Percentiles rank a stretch among this genome's conserved stretches.
These are phyloP conservation scores for Eudorina sp. DNA, from an alignment of 139 green algal genomes.

Conservation along the genomic window DNA sequence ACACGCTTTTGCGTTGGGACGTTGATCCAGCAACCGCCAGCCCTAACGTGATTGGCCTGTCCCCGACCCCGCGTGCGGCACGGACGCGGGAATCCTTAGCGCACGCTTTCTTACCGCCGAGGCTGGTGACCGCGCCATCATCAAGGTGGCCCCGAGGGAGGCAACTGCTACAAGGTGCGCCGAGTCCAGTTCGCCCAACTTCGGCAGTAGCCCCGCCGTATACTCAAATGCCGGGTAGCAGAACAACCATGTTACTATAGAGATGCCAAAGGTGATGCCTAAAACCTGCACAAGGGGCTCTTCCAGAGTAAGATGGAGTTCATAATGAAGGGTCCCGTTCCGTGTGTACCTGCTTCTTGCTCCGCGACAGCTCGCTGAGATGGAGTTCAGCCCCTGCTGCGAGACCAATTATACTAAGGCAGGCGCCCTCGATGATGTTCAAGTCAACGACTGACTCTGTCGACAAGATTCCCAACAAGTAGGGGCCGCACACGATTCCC, in stretches of 20 bases:
- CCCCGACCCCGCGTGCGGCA: no score
- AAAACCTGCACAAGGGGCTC: slow-evolving; percentile 70
- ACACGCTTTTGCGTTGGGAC: no score
- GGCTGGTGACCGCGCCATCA: slow-evolving; percentile 88
- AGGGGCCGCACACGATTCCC: slow-evolving; percentile 79
- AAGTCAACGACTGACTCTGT: slow-evolving; percentile 65
- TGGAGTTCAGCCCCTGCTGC: slow-evolving; percentile 86
- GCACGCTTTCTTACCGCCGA: slow-evolving; percentile 83
- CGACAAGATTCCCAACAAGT: slow-evolving; percentile 71
- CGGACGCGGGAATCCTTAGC: no score
- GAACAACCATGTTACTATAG: slow-evolving; percentile 63
- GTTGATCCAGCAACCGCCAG: no score
- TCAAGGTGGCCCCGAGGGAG: slow-evolving; percentile 81
- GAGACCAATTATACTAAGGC: slow-evolving; percentile 85
- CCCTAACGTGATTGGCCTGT: no score
- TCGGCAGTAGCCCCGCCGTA: slow-evolving; percentile 48
- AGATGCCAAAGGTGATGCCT: slow-evolving; percentile 70
- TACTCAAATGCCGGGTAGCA: slow-evolving; percentile 65
- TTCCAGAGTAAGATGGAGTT: slow-evolving; percentile 74
- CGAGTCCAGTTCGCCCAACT: slow-evolving; percentile 31
- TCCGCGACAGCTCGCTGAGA: slow-evolving; percentile 68
- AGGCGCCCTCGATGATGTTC: slow-evolving; percentile 70
- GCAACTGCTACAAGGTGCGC: slow-evolving; percentile 63
- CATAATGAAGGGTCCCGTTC: not conserved
- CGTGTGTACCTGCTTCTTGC: slow-evolving; percentile 68